Conservation (phyloP, 176 grass and related monocot species). For the Oryza meridionalis region DNA sequence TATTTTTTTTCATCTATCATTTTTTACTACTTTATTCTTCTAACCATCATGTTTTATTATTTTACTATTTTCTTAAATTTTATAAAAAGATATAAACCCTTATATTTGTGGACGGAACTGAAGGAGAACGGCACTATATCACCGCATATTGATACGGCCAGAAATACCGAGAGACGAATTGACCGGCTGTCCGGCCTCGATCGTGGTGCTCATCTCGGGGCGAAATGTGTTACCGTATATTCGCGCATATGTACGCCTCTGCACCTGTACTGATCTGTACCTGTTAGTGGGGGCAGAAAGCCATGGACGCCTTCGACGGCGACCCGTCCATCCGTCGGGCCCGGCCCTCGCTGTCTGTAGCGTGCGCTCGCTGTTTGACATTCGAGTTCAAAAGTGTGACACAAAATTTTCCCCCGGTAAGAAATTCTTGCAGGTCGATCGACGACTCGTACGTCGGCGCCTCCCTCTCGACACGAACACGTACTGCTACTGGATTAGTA, state of each 20-base stretch:
- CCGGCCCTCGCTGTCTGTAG: background rate
- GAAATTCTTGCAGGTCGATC: background rate
- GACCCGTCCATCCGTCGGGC: constrained; percentile 28
- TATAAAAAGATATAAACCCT: too few relatives aligned
- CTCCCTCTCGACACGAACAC: background rate
- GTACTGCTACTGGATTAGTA: background rate
- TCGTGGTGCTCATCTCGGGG: constrained; percentile 16
- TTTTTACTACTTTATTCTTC: too few relatives aligned
- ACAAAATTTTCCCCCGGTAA: background rate
- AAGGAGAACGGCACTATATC: too few relatives aligned
- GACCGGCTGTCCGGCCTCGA: constrained; percentile 8
- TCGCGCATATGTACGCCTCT: background rate
- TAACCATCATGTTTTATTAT: too few relatives aligned
- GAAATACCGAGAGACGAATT: too few relatives aligned
- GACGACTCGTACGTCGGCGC: background rate
- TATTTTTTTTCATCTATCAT: too few relatives aligned
- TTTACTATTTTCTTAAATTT: too few relatives aligned
- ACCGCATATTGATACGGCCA: too few relatives aligned
- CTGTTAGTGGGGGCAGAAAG: constrained; percentile 76
- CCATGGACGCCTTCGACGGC: constrained; percentile 40
- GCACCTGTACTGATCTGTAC: constrained; percentile 34
- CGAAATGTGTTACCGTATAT: background rate
- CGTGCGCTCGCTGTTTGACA: constrained; percentile 40
- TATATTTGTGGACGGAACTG: too few relatives aligned
- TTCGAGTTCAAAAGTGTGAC: constrained; percentile 48